Conservation (phyloP, 805 yeast genomes). For the Pichia nakasei region DNA sequence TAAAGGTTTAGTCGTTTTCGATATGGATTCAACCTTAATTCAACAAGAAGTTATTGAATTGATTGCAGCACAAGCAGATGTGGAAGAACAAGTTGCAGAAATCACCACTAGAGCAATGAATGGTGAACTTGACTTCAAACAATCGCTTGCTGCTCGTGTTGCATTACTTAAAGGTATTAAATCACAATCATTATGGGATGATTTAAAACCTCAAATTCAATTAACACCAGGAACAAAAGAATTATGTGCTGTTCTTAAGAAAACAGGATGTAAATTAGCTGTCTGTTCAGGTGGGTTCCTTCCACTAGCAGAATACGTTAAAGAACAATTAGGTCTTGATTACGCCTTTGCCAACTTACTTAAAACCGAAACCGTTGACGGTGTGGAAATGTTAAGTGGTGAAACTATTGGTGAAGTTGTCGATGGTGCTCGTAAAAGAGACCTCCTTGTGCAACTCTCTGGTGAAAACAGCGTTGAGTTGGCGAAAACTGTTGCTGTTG, state of each 20-base stretch:
- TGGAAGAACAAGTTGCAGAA: slow-evolving; percentile 76
- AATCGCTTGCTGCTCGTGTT: slow-evolving; percentile 70
- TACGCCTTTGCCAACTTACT: slow-evolving; percentile 82
- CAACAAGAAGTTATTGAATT: slow-evolving; percentile 94
- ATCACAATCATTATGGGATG: slow-evolving; percentile 65
- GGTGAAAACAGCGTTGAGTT: slow-evolving; percentile 43
- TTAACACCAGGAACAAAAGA: slow-evolving; percentile 85
- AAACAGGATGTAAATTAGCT: slow-evolving; percentile 59
- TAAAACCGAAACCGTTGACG: slow-evolving; percentile 35
- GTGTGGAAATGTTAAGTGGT: slow-evolving; percentile 55
- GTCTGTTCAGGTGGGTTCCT: slow-evolving; percentile 94
- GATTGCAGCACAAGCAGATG: slow-evolving; percentile 89
- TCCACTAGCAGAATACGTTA: slow-evolving; percentile 74
- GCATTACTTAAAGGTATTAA: slow-evolving; percentile 74
- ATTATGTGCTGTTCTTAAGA: slow-evolving; percentile 53
- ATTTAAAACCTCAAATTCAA: slow-evolving; percentile 55
- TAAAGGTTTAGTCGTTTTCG: slow-evolving; percentile 72
- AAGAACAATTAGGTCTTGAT: slow-evolving; percentile 60
- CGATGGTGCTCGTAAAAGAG: slow-evolving; percentile 78
- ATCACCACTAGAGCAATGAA: slow-evolving; percentile 96
- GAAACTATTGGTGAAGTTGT: slow-evolving; percentile 72
- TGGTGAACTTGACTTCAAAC: slow-evolving; percentile 87
- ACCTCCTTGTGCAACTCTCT: slow-evolving; percentile 56
- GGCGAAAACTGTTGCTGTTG: slow-evolving; percentile 65
- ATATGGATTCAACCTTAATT: slow-evolving; percentile 96